Evolutionary conservation across 805 yeast species (phyloP).

Genomic region (Gaillardinia entomophila): DNA sequence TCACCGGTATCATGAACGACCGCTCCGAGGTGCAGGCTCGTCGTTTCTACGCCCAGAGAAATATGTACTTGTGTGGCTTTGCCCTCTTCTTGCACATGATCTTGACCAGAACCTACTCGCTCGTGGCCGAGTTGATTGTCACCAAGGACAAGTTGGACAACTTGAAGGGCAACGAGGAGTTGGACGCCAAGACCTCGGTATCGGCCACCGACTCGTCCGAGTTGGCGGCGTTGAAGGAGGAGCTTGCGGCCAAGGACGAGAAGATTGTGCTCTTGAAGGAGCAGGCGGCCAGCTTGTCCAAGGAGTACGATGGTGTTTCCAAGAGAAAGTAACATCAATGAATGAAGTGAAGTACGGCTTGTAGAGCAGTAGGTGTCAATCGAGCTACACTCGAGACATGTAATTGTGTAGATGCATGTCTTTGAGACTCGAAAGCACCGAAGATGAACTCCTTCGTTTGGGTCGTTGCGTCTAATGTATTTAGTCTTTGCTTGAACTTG

Average conservation of each 20-base stretch:
- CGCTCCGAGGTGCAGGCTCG: conserved; percentile 85
- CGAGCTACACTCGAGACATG: too few relatives aligned
- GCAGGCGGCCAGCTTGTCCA: conserved; percentile 61
- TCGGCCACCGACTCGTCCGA: conserved; percentile 29
- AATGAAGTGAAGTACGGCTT: too few relatives aligned
- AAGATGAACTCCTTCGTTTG: too few relatives aligned
- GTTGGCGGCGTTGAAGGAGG: conserved; percentile 40
- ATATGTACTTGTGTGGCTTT: conserved; percentile 92
- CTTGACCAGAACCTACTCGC: conserved; percentile 74
- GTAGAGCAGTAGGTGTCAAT: too few relatives aligned
- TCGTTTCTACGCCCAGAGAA: conserved; percentile 92
- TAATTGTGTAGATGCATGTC: too few relatives aligned
- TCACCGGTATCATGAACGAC: conserved; percentile 38
- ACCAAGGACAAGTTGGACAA: conserved; percentile 56
- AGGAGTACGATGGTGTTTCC: conserved; percentile 52
- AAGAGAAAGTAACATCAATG: neutral
- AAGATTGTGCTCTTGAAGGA: conserved; percentile 64
- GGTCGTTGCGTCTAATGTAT: too few relatives aligned
- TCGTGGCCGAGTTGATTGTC: conserved; percentile 67
- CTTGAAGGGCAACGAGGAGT: conserved; percentile 17
- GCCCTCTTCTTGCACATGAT: conserved; percentile 85
- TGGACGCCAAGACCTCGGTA: conserved; percentile 9
- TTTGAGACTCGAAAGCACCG: too few relatives aligned
- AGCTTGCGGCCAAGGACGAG: conserved; percentile 50
- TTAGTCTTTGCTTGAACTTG: too few relatives aligned